Evolutionary conservation across 768 basidiomycete species (phyloP), one percentile per base, ranked within the genome.

Genomic region (Phallus indusiatus): DNA sequence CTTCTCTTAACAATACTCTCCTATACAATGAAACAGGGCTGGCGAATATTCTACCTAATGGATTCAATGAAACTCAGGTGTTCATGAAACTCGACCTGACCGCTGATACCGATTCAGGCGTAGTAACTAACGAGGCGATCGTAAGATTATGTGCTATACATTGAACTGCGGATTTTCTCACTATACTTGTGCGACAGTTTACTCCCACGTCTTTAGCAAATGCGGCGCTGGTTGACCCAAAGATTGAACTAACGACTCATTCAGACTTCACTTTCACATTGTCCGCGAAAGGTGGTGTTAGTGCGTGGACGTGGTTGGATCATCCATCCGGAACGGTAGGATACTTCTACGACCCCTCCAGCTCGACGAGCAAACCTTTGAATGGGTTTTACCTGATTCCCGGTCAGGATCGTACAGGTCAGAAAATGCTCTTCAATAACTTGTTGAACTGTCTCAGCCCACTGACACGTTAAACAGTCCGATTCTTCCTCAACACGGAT

Each of bases 361-460:
- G 64, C 20, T 54, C 60, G 7, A 81, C 75, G 0, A 73, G 72
- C 0, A 21, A 69, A 4, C 77, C 79, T 0, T 68, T 71, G 12
- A 82, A 83, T 56, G 81, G 78, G 1, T 82, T 81, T 66, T 81
- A 77, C 66, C 74, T 83, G 17, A 62, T 82, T 24, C 82, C 82
- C 1, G 79, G 79, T 0, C 72, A 75, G 16, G 76, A 78, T 52
- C 76, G 76, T n/a, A 81, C 76, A 14, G 64, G 81, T 81, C 65
- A 65, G 78, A 69, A 1, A 35, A 20, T 20, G 33, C 7, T 6
- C 11, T 6, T 49, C 36, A 36, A 54, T 22, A 24, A 54, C 28
- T 28, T 36, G 17, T 52, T 52, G 28, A n/a, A n/a, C 36, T 37
- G 9, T 16, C 8, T 37, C n/a, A 42, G n/a, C 9, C 12, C 12